These are phyloP conservation scores for Globisporangium alternatum DNA, from an alignment of 352 stramenopile species.

Conservation along the genomic window DNA sequence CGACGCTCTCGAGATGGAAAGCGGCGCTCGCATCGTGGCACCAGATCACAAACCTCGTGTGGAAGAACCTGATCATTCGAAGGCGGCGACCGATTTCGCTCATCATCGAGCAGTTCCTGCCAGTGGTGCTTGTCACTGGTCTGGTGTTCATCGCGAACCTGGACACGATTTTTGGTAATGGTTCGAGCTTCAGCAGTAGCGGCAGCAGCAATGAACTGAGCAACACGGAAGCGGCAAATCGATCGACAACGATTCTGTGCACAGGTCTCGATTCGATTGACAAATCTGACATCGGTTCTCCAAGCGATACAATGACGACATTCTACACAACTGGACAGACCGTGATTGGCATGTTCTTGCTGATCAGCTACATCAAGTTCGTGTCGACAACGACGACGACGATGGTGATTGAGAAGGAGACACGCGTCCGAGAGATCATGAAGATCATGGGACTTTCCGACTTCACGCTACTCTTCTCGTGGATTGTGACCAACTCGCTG, in stretches of 20 bases:
- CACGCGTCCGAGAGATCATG: constrained; percentile 73
- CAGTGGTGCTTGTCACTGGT: constrained; percentile 41
- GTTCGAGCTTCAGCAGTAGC: constrained; percentile 18
- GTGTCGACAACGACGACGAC: constrained; percentile 57
- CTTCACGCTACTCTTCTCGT: constrained; percentile 56
- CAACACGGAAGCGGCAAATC: constrained; percentile 20
- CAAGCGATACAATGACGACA: constrained; percentile 43
- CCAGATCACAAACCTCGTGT: constrained; percentile 63
- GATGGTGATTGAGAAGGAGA: constrained; percentile 85
- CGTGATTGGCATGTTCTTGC: constrained; percentile 55
- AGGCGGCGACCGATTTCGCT: constrained; percentile 42
- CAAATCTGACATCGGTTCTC: constrained; percentile 29
- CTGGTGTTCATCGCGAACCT: constrained; percentile 67
- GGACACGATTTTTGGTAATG: constrained; percentile 38
- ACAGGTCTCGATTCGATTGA: constrained; percentile 29
- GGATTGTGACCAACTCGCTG: constrained; percentile 46
- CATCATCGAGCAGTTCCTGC: constrained; percentile 59
- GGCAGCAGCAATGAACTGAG: neutral
- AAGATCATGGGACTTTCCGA: constrained; percentile 83
- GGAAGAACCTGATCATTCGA: constrained; percentile 68
- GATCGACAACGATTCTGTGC: constrained; percentile 29
- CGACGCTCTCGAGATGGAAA: constrained; percentile 25
- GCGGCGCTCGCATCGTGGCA: constrained; percentile 32
- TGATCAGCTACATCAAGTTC: constrained; percentile 62
- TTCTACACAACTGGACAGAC: constrained; percentile 68